Percentiles rank a stretch among this genome's conserved stretches.
Evolutionary conservation across 352 stramenopile species (phyloP).

Genomic region (Globisporangium okanoganense): DNA sequence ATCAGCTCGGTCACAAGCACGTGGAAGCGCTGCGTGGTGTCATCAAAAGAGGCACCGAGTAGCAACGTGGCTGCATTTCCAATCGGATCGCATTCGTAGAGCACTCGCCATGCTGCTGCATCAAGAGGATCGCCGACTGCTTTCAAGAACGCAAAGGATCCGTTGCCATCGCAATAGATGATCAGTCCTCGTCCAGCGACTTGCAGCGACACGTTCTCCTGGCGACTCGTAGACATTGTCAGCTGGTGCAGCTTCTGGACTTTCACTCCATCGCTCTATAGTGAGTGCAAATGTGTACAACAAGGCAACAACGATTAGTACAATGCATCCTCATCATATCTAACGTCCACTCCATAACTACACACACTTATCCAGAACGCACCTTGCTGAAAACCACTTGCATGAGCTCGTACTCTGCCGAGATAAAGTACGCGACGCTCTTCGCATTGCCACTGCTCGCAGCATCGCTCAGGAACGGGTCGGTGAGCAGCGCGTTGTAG

Average conservation of each 20-base stretch:
- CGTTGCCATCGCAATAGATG: slow-evolving; percentile 60
- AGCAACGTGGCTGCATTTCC: slow-evolving; percentile 31
- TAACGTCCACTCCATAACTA: neutral
- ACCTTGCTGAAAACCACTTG: slow-evolving; percentile 41
- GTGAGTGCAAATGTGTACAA: neutral
- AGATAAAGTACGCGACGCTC: slow-evolving; percentile 62
- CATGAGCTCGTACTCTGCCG: slow-evolving; percentile 57
- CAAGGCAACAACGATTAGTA: neutral
- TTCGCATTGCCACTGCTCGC: slow-evolving; percentile 14
- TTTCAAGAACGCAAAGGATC: slow-evolving; percentile 51
- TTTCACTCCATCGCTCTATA: slow-evolving; percentile 21
- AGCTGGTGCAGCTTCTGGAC: slow-evolving; percentile 37
- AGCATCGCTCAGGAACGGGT: slow-evolving; percentile 47
- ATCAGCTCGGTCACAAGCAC: slow-evolving; percentile 46
- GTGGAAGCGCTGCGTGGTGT: slow-evolving; percentile 31
- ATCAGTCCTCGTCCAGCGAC: slow-evolving; percentile 59
- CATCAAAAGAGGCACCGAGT: slow-evolving; percentile 45
- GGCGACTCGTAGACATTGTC: slow-evolving; percentile 27
- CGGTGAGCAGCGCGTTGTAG: slow-evolving; percentile 53
- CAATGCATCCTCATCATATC: neutral
- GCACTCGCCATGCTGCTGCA: slow-evolving; percentile 28
- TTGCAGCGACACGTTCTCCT: slow-evolving; percentile 61
- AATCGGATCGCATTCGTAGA: slow-evolving; percentile 57
- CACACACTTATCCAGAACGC: neutral
- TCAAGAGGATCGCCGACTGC: slow-evolving; percentile 18